Base-by-base conservation (phyloP, 306 rosid species). In the Citrullus amarus region DNA sequence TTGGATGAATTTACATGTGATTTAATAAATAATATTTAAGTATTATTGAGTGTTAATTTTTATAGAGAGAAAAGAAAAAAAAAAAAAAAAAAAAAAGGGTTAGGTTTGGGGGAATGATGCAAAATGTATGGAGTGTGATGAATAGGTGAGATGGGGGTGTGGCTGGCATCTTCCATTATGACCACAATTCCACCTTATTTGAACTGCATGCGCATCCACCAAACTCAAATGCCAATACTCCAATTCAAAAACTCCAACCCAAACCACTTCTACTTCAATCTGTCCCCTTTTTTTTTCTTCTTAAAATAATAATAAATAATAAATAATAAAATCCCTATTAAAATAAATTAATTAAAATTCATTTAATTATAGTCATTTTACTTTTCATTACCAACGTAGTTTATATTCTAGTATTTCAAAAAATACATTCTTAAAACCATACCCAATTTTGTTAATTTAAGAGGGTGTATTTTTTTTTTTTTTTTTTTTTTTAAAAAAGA, bases 121-220 rank as follows among this genome's bases (percentile, higher is more conserved):
- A 34, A 71, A 48, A 75, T 88, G 88, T 88, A 79, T 75, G 63
- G 53, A 57, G 79, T 75, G 79, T 75, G 66, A 71, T 71, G 77
- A 71, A 71, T 71, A 48, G 54, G 54, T 50, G 66, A 75, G 79
- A 81, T 55, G 79, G 72, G 87, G 87, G 86, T 88, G 90, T 83
- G 88, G 97, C 84, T 93, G 92, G 92, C 89, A 91, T 80, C 77
- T 82, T 77, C 91, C 86, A 90, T 88, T 78, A 93, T 89, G 95
- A 90, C 84, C 88, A 83, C 88, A 85, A 83, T 78, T 84, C 86
- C 15, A 48, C 86, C 84, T 86, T 86, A 68, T 90, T 85, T 85
- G 81, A 87, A 82, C 86, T 88, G 98, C 98, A 94, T 90, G 98
- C 97, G 95, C 97, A 94, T 83, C 89, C 90, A 91, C 93, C 94